A percentile compares a stretch with the other conserved stretches of the same genome.
Evolutionary conservation across 2,329 filamentous ascomycete genomes (phyloP).

Genomic region (Colletotrichum lindemuthianum): DNA sequence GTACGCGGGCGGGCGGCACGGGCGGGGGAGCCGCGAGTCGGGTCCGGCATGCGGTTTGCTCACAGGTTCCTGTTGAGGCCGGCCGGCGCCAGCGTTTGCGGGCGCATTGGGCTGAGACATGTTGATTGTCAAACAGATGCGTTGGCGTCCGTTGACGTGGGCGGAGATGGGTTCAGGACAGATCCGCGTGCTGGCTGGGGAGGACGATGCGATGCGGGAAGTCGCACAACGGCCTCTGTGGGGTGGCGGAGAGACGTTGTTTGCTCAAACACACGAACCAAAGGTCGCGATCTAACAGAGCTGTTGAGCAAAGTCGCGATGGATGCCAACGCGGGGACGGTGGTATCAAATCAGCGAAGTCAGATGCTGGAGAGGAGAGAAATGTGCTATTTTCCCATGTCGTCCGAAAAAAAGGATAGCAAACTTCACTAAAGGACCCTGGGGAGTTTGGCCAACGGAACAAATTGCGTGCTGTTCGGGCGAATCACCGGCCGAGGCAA

Average conservation of each 20-base stretch:
- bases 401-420: constrained; percentile 10
- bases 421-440: constrained; percentile 16
- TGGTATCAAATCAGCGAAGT: constrained; percentile 19
- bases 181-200: constrained; percentile 17
- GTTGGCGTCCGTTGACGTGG: neutral
- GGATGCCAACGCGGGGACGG: constrained; percentile 14
- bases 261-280: constrained; percentile 14
- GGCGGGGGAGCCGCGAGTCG: neutral
- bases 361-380: constrained; percentile 25
- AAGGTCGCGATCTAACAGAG: constrained; percentile 12
- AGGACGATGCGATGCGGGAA: constrained; percentile 11
- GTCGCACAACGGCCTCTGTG: constrained; percentile 10
- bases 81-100: constrained; percentile 10
- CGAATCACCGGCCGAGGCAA: constrained; percentile 34
- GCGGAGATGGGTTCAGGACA: constrained; percentile 13
- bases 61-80: constrained; percentile 35
- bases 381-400: neutral
- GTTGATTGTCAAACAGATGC: constrained; percentile 10
- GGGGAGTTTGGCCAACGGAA: constrained; percentile 20
- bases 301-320: constrained; percentile 16
- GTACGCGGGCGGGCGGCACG: neutral
- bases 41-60: constrained; percentile 6
- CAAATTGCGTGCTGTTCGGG: constrained; percentile 27
- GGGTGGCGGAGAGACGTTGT: constrained; percentile 2
- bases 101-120: constrained; percentile 33